phyloP scores from a whole-genome alignment of 192 early-diverging fungal species.

The Coemansia biformis region DNA sequence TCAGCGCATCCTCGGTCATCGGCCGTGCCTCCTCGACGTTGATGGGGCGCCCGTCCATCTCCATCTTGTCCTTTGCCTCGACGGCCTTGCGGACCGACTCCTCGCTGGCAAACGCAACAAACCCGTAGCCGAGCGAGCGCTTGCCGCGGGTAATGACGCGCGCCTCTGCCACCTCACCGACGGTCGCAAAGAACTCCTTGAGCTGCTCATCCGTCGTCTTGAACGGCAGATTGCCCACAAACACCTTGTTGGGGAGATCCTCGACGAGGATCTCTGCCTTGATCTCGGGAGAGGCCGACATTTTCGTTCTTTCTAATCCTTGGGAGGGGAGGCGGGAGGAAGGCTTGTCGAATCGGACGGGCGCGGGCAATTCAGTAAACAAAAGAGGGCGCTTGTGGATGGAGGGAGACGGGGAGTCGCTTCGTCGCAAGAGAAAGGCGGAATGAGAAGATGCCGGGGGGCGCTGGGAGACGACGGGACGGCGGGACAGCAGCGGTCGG shows the following conservation, averaged over 20 bases:
- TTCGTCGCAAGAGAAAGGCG: too few relatives aligned
- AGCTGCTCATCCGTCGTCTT: slow-evolving; percentile 77
- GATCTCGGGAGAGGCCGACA: slow-evolving; percentile 31
- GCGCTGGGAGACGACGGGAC: too few relatives aligned
- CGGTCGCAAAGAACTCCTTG: slow-evolving; percentile 63
- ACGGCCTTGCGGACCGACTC: slow-evolving; percentile 70
- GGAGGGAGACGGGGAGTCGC: too few relatives aligned
- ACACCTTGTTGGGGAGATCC: slow-evolving; percentile 68
- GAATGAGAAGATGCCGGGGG: too few relatives aligned
- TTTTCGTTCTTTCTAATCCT: slow-evolving; percentile 2
- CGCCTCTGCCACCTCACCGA: slow-evolving; percentile 67
- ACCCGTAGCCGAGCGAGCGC: slow-evolving; percentile 91
- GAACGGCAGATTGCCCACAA: slow-evolving; percentile 94
- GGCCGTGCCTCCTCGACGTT: slow-evolving; percentile 87
- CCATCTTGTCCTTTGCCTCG: slow-evolving; percentile 65
- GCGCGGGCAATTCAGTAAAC: too few relatives aligned
- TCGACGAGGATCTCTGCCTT: slow-evolving; percentile 12
- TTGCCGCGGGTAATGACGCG: slow-evolving; percentile 74
- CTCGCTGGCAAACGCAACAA: slow-evolving; percentile 75
- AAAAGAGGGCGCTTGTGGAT: too few relatives aligned
- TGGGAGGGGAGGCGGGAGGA: too few relatives aligned
- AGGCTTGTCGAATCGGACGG: too few relatives aligned
- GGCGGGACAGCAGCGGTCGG: too few relatives aligned
- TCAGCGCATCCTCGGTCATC: slow-evolving; percentile 32
- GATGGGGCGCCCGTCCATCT: slow-evolving; percentile 81